Base-by-base conservation (phyloP, 306 rosid genomes). In the Echinosophora koreensis region DNA sequence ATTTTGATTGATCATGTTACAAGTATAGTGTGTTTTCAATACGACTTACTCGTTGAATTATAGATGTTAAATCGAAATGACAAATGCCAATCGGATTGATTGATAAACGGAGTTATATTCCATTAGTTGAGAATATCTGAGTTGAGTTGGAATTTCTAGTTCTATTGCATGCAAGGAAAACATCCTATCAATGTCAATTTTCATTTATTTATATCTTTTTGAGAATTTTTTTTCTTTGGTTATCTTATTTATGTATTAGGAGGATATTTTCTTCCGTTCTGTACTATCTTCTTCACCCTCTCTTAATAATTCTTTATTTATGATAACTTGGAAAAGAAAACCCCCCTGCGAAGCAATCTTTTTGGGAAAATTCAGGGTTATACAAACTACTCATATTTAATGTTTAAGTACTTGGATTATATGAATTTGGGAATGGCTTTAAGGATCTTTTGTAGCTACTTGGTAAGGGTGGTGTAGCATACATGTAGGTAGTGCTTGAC, bases 31-130 rank as follows among this genome's bases (percentile, higher is more conserved):
- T 42, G 66, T 79, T 71, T 65, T 41, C 17, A 18, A 22, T 42
- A 72, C 61, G 41, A 71, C 39, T 69, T 71, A 4, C 49, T 30
- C 69, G 8, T 44, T 59, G 41, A 73, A 73, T 35, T 75, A 27
- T 51, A 62, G 41, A 49, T 75, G 17, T 50, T 37, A 22, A 49
- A 50, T 63, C 5, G 38, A 27, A 14, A 55, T 27, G 32, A 65
- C 28, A 9, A 39, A 64, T 41, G 14, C 27, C 16, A 5, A 27
- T 22, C 39, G 57, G 8, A 57, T 30, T 65, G 38, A 52, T 44
- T 10, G 47, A 58, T 5, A 37, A 64, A 5, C 55, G 10, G 39
- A 12, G 42, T 65, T 54, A 44, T 55, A 42, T 28, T 76, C 14
- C 37, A 65, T 52, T 66, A 27, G 14, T 65, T 6, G 22, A 50